Conservation (phyloP, 116 monocot species). For the Cymodocea nodosa region DNA sequence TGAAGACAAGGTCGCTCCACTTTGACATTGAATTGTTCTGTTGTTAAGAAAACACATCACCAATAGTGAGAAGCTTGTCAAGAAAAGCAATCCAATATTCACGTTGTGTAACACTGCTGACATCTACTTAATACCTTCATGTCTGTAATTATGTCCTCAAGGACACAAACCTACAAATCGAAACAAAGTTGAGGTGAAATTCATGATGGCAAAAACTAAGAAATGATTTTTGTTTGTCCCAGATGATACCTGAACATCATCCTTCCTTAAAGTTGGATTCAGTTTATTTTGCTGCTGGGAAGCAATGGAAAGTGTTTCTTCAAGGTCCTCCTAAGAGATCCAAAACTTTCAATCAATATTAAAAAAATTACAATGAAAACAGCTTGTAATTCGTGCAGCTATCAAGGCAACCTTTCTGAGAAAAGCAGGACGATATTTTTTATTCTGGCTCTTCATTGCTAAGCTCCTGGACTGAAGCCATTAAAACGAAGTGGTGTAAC, state of each 20-base stretch:
- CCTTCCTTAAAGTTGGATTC: slow-evolving; percentile 48
- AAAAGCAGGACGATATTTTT: slow-evolving; percentile 78
- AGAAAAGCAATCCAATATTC: no score
- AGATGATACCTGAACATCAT: slow-evolving; percentile 59
- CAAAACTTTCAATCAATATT: not conserved
- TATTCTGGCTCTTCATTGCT: slow-evolving; percentile 54
- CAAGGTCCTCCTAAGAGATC: slow-evolving; percentile 71
- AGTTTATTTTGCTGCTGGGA: slow-evolving; percentile 39
- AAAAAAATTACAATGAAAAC: not conserved
- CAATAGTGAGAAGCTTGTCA: no score
- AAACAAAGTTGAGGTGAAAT: not conserved
- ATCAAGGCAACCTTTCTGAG: slow-evolving; percentile 69
- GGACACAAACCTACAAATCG: slow-evolving; percentile 36
- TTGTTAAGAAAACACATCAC: slow-evolving; percentile 9
- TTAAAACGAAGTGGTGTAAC: not conserved
- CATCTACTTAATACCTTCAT: slow-evolving; percentile 54
- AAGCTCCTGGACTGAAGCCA: slow-evolving; percentile 67
- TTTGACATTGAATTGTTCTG: slow-evolving; percentile 48
- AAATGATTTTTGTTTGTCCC: no score
- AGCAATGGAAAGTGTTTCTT: slow-evolving; percentile 48
- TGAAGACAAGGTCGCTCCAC: slow-evolving; percentile 80
- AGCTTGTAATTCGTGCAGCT: not conserved
- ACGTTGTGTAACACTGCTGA: no score
- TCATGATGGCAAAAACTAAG: not conserved
- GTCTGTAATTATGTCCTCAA: slow-evolving; percentile 65